Evolutionary conservation across 2,329 filamentous ascomycete species (phyloP).

Genomic region (Fusarium bactridioides): DNA sequence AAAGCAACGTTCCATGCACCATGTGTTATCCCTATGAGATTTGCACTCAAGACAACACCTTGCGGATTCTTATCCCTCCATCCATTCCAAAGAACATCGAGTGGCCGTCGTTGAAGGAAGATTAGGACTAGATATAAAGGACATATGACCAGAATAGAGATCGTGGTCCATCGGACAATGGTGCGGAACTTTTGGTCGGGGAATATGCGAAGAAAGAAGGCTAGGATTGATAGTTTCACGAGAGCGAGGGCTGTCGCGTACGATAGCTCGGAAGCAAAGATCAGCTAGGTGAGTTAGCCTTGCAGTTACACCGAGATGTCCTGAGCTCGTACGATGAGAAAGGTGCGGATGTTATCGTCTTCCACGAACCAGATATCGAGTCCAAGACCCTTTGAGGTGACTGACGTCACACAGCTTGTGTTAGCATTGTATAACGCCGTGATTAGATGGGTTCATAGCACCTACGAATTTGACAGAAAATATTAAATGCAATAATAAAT

Average conservation of each 20-base stretch:
- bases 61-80: neutral
- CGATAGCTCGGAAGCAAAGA: neutral
- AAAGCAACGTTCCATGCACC: neutral
- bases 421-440: neutral
- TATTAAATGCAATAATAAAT: neutral
- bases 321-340: neutral
- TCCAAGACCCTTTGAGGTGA: neutral
- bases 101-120: neutral
- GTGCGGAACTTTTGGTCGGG: neutral
- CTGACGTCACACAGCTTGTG: rapidly evolving
- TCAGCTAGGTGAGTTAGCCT: neutral
- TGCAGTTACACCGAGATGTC: rapidly evolving
- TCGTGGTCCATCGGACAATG: neutral
- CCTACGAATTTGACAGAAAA: neutral
- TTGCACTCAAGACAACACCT: neutral
- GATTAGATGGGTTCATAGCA: rapidly evolving
- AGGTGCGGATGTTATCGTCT: neutral
- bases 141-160: rapidly evolving
- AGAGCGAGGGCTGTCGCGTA: neutral
- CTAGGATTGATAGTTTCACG: neutral
- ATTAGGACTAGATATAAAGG: neutral
- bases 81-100: neutral
- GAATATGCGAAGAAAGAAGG: constrained; percentile 12
- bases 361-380: neutral
- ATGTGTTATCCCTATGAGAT: neutral